phyloP scores from a whole-genome alignment of 2,329 filamentous ascomycete genomes.

The Neofusicoccum cordaticola region DNA sequence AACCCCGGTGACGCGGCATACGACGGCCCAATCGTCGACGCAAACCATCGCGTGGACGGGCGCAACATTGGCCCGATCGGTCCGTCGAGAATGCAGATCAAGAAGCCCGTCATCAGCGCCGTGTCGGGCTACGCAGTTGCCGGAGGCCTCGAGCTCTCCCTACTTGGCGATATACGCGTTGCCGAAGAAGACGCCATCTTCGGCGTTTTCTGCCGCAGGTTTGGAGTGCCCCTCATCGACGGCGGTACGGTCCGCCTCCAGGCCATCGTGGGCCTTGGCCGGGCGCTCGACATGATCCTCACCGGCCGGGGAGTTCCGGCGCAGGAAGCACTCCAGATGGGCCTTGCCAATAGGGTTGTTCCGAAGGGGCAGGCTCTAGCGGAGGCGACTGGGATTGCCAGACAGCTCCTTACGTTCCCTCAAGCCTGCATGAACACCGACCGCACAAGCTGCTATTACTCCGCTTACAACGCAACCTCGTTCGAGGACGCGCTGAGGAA shows the following conservation, averaged over 20 bases:
- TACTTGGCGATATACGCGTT: conserved; percentile 54
- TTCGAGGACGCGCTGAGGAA: conserved; percentile 30
- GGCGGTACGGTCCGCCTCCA: conserved; percentile 55
- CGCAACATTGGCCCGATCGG: conserved; percentile 51
- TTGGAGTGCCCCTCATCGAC: conserved; percentile 52
- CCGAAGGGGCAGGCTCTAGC: no score
- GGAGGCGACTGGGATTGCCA: conserved; percentile 36
- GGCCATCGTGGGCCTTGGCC: conserved; percentile 50
- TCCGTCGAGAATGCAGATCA: conserved; percentile 49
- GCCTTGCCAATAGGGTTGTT: no score
- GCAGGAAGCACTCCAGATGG: conserved; percentile 40
- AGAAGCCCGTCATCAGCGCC: conserved; percentile 54
- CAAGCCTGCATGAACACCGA: conserved; percentile 54
- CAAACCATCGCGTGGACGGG: conserved; percentile 33
- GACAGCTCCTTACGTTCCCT: conserved; percentile 49
- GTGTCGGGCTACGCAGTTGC: conserved; percentile 55
- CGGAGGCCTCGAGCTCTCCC: conserved; percentile 52
- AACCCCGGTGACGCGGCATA: background rate
- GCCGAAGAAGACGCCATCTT: conserved; percentile 54
- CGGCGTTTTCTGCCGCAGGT: conserved; percentile 56
- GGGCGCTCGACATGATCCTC: conserved; percentile 50
- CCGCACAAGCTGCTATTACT: conserved; percentile 49
- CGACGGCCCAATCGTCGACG: conserved; percentile 17
- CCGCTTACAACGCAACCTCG: conserved; percentile 47
- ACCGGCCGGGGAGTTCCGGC: conserved; percentile 52